A percentile compares a stretch with the other conserved stretches of the same genome.
These are phyloP conservation scores for Tolypocladium nubicola DNA, from an alignment of 2,329 filamentous ascomycete genomes.

Conservation along the genomic window DNA sequence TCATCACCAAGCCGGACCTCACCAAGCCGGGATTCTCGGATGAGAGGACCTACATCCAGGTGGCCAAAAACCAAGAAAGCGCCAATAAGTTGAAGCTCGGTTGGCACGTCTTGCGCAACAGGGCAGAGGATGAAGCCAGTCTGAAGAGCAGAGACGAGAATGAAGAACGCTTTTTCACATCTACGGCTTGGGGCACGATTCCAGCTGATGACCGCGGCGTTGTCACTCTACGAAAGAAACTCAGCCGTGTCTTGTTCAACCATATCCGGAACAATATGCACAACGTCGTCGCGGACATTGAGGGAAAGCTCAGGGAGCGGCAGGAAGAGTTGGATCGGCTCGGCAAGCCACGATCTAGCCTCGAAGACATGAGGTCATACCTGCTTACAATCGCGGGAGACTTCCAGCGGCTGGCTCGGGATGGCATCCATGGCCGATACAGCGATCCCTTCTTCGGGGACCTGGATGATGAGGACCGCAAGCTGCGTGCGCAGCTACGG, in stretches of 20 bases:
- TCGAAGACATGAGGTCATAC: constrained; percentile 18
- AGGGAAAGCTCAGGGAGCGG: constrained; percentile 10
- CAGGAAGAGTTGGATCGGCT: constrained; percentile 9
- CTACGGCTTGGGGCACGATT: constrained; percentile 14
- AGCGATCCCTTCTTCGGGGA: constrained; percentile 26
- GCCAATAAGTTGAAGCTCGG: constrained; percentile 25
- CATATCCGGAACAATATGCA: constrained; percentile 17
- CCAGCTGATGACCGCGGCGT: constrained; percentile 20
- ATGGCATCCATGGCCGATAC: constrained; percentile 18
- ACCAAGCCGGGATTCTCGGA: constrained; percentile 28
- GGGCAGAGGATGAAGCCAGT: constrained; percentile 20
- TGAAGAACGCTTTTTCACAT: constrained; percentile 21
- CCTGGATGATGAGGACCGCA: constrained; percentile 5
- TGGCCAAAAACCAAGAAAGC: constrained; percentile 16
- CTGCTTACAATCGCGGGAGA: constrained; percentile 22
- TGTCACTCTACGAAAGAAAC: constrained; percentile 18
- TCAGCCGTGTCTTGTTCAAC: constrained; percentile 19
- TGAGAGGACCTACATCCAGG: constrained; percentile 25
- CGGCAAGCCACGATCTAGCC: constrained; percentile 9
- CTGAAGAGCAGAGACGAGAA: constrained; percentile 15
- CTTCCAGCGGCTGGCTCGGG: constrained; percentile 20
- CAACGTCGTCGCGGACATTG: constrained; percentile 15
- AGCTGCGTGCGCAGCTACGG: constrained; percentile 18
- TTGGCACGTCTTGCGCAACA: constrained; percentile 45
- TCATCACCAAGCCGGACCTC: constrained; percentile 49